Percentiles rank a stretch among this genome's conserved stretches.
Conservation (phyloP, 768 basidiomycete species). For the Termitomyces sp. region DNA sequence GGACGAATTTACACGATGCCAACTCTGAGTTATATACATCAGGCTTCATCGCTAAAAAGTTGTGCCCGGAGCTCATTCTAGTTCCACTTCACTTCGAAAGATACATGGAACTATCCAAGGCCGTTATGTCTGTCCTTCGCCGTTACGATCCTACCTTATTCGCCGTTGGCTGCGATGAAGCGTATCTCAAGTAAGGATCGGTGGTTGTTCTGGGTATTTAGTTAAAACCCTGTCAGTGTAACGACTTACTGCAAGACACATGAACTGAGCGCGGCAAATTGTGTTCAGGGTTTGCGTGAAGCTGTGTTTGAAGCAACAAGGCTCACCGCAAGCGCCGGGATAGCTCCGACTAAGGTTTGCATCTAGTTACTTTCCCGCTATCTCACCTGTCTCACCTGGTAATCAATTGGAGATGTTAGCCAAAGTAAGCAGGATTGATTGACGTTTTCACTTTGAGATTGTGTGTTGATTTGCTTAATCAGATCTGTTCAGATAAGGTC, state of each 20-base stretch:
- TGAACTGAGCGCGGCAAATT: slow-evolving; percentile 59
- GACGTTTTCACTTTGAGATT: background rate
- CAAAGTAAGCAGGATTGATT: slow-evolving; percentile 49
- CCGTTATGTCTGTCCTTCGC: slow-evolving; percentile 64
- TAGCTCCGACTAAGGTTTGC: slow-evolving; percentile 88
- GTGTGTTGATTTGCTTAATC: background rate
- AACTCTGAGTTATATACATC: background rate
- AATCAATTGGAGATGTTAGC: slow-evolving; percentile 68
- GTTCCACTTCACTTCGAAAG: slow-evolving; percentile 52
- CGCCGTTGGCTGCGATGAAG: slow-evolving; percentile 83
- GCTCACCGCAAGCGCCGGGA: slow-evolving; percentile 91
- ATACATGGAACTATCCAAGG: slow-evolving; percentile 66
- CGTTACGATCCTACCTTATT: slow-evolving; percentile 76
- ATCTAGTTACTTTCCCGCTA: slow-evolving; percentile 6
- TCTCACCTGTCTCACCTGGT: background rate
- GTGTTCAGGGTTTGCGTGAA: slow-evolving; percentile 73
- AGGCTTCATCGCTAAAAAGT: slow-evolving; percentile 91
- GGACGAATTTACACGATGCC: background rate
- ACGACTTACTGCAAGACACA: slow-evolving; percentile 77
- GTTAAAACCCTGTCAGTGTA: slow-evolving; percentile 44
- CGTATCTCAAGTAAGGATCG: slow-evolving; percentile 74
- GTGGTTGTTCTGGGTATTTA: background rate
- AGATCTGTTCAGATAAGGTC: slow-evolving; percentile 94
- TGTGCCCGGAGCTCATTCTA: slow-evolving; percentile 85
- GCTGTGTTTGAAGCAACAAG: slow-evolving; percentile 73